Conservation (phyloP, 2,329 filamentous ascomycete genomes). For the Epichloe elymi region DNA sequence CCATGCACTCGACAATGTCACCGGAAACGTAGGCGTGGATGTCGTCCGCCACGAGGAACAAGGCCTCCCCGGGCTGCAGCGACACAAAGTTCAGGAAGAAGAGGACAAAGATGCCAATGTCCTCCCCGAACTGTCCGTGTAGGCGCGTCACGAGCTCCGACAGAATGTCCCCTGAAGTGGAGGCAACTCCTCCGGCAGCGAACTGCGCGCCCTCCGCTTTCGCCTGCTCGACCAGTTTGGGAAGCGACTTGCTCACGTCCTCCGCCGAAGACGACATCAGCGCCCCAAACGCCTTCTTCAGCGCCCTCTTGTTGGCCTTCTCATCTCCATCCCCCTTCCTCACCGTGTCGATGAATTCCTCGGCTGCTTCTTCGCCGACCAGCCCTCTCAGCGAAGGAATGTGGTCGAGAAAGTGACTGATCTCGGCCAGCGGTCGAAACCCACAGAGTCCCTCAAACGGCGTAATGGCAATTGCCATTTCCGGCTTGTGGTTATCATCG, state of each 20-base stretch:
- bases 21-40: conserved; percentile 91
- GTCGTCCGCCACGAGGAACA: conserved; percentile 93
- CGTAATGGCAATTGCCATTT: conserved; percentile 97
- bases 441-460: conserved; percentile 93
- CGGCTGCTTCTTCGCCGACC: conserved; percentile 51
- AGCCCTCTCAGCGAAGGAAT: conserved; percentile 46
- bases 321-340: conserved; percentile 28
- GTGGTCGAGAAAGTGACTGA: conserved; percentile 63
- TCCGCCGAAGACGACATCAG: conserved; percentile 68
- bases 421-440: conserved; percentile 78
- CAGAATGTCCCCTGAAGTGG: conserved; percentile 56
- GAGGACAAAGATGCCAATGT: conserved; percentile 86
- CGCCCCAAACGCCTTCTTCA: conserved; percentile 62
- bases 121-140: conserved; percentile 76
- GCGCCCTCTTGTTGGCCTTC: conserved; percentile 59
- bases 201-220: conserved; percentile 57
- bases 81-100: conserved; percentile 97
- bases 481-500: conserved; percentile 98
- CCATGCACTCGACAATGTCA: conserved; percentile 99
- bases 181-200: conserved; percentile 56
- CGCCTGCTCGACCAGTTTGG: conserved; percentile 59
- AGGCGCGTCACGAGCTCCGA: conserved; percentile 65
- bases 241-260: conserved; percentile 38
- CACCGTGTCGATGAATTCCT: conserved; percentile 38
- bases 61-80: conserved; percentile 76